Evolutionary conservation across 1,284 basidiomycete genomes (phyloP), one percentile per base, ranked within the genome.

Genomic region (Pulveroboletus sp.): DNA sequence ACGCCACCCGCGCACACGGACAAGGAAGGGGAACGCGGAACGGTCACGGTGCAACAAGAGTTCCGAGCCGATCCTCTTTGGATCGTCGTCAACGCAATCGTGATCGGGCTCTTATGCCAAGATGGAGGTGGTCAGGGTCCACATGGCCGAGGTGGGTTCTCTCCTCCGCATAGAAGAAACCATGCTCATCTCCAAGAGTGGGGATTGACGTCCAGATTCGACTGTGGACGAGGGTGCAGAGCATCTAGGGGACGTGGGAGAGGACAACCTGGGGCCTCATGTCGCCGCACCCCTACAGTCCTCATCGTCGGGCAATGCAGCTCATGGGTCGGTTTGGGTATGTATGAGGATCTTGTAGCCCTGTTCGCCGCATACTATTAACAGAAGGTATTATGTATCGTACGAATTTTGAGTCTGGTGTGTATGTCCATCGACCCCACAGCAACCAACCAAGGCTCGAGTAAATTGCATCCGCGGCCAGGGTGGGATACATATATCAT

Each of bases 221-320:
- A 76, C 50, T 71, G 77, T 19, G 75, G 76, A 44, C 70, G 77
- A 8, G 78, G 76, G 39, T 65, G 77, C 48, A 71, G 78, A 35
- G 72, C 69, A 13, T 75, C 70, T 58, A 73, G 80, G 50, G 81
- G 76, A n/a, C n/a, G n/a, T n/a, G n/a, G n/a, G n/a, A n/a, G n/a
- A 39, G 79, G 76, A 24, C 32, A 47, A n/a, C n/a, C n/a, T 21
- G 79, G 36, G 33, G 12, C 33, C 33, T 12, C 33, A 35, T 35
- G 33, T 12, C 16, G 4, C 15, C 19, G 24, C 52, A 17, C 41
- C 33, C 33, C 33, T 35, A 12, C 33, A 35, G 33, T 35, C 33
- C 33, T 35, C 33, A 35, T 35, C 12, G 33, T 35, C 33, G 33
- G n/a, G n/a, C n/a, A n/a, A n/a, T n/a, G n/a, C n/a, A n/a, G n/a